phyloP scores from a whole-genome alignment of 352 stramenopile genomes.

The Pythium apleroticum region DNA sequence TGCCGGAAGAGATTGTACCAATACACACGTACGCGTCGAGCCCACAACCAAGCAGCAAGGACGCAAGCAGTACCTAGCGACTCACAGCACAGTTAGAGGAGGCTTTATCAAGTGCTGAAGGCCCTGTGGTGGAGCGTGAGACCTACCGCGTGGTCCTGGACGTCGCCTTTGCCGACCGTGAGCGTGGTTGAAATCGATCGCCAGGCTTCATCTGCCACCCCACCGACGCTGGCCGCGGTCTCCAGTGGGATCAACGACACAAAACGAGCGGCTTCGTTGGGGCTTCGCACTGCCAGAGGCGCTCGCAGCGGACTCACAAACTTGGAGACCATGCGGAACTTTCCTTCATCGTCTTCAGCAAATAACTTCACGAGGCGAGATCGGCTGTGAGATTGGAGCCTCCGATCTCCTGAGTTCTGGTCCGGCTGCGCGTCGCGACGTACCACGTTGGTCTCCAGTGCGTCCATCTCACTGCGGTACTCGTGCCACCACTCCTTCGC shows the following conservation, averaged over 20 bases:
- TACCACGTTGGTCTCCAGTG: slow-evolving; percentile 14
- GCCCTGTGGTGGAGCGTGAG: too few relatives aligned
- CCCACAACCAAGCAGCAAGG: slow-evolving; percentile 86
- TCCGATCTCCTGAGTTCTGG: neutral
- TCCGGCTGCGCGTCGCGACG: neutral
- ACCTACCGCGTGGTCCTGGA: slow-evolving; percentile 80
- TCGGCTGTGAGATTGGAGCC: slow-evolving; percentile 3
- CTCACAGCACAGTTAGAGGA: neutral
- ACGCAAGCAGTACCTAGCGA: slow-evolving; percentile 73
- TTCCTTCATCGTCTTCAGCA: slow-evolving; percentile 85
- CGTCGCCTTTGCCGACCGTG: slow-evolving; percentile 70
- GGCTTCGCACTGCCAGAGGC: slow-evolving; percentile 50
- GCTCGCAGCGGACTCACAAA: slow-evolving; percentile 69
- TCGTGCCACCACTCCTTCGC: slow-evolving; percentile 86
- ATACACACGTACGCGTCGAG: slow-evolving; percentile 88
- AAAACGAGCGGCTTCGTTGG: slow-evolving; percentile 85
- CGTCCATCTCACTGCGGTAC: slow-evolving; percentile 45
- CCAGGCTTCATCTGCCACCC: slow-evolving; percentile 71
- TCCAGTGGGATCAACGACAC: slow-evolving; percentile 79
- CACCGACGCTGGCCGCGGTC: slow-evolving; percentile 48
- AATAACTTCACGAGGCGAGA: slow-evolving; percentile 79
- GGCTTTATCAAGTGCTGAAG: neutral
- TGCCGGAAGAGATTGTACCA: slow-evolving; percentile 53
- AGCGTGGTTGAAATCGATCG: slow-evolving; percentile 70
- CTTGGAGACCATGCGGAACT: slow-evolving; percentile 84